Evolutionary conservation across 2,329 filamentous ascomycete genomes (phyloP).

Genomic region (Aspergillus hortae): DNA sequence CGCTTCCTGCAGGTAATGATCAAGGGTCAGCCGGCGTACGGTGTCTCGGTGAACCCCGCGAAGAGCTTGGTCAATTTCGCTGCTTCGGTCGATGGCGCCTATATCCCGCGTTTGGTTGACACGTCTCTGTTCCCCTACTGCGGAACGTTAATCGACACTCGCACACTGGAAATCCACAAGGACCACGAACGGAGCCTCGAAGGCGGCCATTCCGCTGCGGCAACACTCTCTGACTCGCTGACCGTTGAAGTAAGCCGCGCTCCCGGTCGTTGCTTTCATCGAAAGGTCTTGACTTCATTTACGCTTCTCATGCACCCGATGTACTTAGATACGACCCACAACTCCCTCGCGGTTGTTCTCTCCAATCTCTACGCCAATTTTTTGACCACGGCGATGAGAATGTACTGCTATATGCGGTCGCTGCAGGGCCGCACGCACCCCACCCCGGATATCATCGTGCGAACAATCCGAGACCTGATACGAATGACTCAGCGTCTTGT

Average conservation of each 20-base stretch:
- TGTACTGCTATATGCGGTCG: constrained; percentile 58
- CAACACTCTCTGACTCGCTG: constrained; percentile 64
- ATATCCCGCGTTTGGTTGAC: constrained; percentile 50
- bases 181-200: constrained; percentile 52
- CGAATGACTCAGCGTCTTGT: constrained; percentile 63
- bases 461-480: constrained; percentile 63
- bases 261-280: constrained; percentile 74
- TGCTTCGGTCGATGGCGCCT: constrained; percentile 51
- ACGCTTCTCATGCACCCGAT: constrained; percentile 72
- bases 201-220: constrained; percentile 49
- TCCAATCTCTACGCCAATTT: constrained; percentile 75
- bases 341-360: constrained; percentile 65
- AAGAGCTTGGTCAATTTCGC: constrained; percentile 89
- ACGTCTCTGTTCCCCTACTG: constrained; percentile 74
- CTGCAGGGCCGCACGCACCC: constrained; percentile 56
- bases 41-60: constrained; percentile 68
- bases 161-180: constrained; percentile 70
- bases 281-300: constrained; percentile 72
- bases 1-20: constrained; percentile 80
- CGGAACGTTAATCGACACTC: constrained; percentile 71
- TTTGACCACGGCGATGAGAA: constrained; percentile 72
- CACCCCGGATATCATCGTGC: constrained; percentile 56
- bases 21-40: constrained; percentile 71
- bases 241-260: constrained; percentile 72
- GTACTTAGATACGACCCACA: constrained; percentile 61